Conservation (phyloP, 2,329 filamentous ascomycete species). For the Passalora sequoiae region DNA sequence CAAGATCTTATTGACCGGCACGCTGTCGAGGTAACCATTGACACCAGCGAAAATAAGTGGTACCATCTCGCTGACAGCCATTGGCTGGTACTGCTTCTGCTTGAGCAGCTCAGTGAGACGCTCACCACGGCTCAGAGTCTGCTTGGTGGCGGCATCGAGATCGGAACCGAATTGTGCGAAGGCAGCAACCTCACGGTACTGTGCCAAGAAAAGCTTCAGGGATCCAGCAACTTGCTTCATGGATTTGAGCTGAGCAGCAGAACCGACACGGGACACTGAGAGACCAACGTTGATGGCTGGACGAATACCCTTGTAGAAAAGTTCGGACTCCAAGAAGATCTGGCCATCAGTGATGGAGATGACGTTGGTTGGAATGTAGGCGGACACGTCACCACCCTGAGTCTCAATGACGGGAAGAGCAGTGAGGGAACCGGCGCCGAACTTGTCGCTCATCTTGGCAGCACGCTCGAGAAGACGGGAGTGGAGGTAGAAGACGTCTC, state of each 20-base stretch:
- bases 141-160: constrained; percentile 97
- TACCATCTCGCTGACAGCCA: constrained; percentile 99
- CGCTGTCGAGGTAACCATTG: constrained; percentile 84
- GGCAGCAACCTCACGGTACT: constrained; percentile 99
- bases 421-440: constrained; percentile 85
- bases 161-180: constrained; percentile 99
- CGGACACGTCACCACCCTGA: constrained; percentile 99
- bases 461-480: constrained; percentile 98
- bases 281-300: constrained; percentile 99
- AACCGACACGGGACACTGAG: constrained; percentile 99
- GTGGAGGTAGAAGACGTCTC: constrained; percentile 99
- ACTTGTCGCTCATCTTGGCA: constrained; percentile 97
- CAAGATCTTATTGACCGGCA: constrained; percentile 88
- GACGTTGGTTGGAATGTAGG: constrained; percentile 98
- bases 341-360: constrained; percentile 99
- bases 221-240: constrained; percentile 99
- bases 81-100: constrained; percentile 99
- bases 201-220: constrained; percentile 99
- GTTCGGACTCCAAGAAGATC: constrained; percentile 98
- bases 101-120: constrained; percentile 97
- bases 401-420: constrained; percentile 98
- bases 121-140: constrained; percentile 96
- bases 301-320: constrained; percentile 99
- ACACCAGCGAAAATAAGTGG: constrained; percentile 99
- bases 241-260: constrained; percentile 98